phyloP scores from a whole-genome alignment of 2,329 filamentous ascomycete species.

The Talaromyces sp. region DNA sequence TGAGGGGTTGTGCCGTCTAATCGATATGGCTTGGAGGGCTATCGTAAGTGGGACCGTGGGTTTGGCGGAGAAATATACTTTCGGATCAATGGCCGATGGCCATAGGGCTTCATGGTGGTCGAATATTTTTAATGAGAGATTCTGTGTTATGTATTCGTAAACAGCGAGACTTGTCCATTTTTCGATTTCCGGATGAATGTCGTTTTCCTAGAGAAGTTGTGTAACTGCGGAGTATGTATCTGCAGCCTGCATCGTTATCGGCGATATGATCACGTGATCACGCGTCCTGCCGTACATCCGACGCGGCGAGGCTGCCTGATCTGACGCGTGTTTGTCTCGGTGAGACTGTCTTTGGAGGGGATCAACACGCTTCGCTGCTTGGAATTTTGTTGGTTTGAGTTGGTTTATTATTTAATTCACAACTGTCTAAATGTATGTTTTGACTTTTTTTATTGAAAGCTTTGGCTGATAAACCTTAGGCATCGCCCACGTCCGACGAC shows the following conservation, averaged over 20 bases:
- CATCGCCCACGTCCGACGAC: conserved; percentile 32
- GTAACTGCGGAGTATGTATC: neutral
- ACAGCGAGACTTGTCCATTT: neutral
- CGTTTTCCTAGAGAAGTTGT: neutral
- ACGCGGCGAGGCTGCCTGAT: neutral
- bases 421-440: conserved; percentile 10
- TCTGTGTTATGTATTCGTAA: too few species aligned
- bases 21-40: neutral
- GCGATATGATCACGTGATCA: conserved; percentile 18
- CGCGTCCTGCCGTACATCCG: conserved; percentile 15
- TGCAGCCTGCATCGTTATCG: neutral
- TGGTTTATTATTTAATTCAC: neutral
- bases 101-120: too few species aligned
- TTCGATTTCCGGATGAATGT: neutral
- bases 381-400: neutral
- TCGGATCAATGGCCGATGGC: neutral
- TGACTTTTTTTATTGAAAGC: neutral
- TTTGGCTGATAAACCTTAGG: conserved; percentile 22
- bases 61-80: neutral
- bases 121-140: too few species aligned
- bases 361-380: neutral
- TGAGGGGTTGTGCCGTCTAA: neutral
- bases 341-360: conserved; percentile 1
- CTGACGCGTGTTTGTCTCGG: neutral
- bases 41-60: neutral